Percentiles rank a stretch among this genome's conserved stretches.
Evolutionary conservation across 2,329 filamentous ascomycete species (phyloP).

Genomic region (Phialemonium atrogriseum): DNA sequence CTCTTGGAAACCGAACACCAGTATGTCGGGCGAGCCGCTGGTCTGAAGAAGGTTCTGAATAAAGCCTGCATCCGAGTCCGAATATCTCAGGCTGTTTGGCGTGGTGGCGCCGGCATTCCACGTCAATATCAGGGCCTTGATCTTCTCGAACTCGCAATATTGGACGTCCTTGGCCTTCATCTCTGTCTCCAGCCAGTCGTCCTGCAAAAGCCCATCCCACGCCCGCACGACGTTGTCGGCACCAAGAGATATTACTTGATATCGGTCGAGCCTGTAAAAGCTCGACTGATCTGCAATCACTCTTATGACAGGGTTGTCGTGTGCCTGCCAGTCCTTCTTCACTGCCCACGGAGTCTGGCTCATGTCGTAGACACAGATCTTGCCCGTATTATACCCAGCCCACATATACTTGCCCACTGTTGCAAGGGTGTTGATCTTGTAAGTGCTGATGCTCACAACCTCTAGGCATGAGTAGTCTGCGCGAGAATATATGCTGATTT

Average conservation of each 20-base stretch:
- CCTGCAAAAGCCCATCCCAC: constrained; percentile 90
- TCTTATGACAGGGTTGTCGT: constrained; percentile 72
- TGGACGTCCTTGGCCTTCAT: constrained; percentile 80
- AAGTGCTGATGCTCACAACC: constrained; percentile 78
- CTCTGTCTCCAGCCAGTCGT: constrained; percentile 86
- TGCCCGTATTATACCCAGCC: constrained; percentile 92
- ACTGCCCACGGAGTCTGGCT: constrained; percentile 75
- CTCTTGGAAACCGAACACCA: constrained; percentile 96
- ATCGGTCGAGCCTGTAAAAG: constrained; percentile 74
- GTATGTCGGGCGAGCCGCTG: constrained; percentile 75
- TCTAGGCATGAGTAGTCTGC: constrained; percentile 69
- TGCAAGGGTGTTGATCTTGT: constrained; percentile 85
- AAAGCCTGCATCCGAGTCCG: constrained; percentile 64
- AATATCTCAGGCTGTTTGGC: constrained; percentile 69
- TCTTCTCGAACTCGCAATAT: constrained; percentile 78
- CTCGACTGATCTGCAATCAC: constrained; percentile 73
- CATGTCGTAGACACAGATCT: constrained; percentile 87
- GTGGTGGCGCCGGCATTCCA: constrained; percentile 98
- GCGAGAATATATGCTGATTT: constrained; percentile 85
- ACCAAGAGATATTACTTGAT: constrained; percentile 80
- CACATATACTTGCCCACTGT: constrained; percentile 78
- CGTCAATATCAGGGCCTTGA: constrained; percentile 75
- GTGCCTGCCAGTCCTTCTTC: constrained; percentile 91
- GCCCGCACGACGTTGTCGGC: constrained; percentile 75
- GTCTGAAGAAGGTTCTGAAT: constrained; percentile 70